These are phyloP conservation scores for Rutidosis leptorrhynchoides DNA, from an alignment of 129 eudicot genomes.

Conservation along the genomic window DNA sequence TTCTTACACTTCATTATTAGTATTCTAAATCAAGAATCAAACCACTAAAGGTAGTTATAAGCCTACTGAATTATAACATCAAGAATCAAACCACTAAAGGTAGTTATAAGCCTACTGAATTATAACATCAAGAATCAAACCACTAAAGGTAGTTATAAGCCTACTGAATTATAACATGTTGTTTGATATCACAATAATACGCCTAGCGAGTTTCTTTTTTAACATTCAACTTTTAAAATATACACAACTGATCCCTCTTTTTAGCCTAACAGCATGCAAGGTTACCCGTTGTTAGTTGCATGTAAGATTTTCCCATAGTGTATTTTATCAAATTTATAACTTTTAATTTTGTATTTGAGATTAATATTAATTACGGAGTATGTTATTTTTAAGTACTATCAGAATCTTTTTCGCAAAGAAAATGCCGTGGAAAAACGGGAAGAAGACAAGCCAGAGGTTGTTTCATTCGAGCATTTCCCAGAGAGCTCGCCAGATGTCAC, in stretches of 20 bases:
- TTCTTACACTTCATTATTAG: too few relatives aligned
- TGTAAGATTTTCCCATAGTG: background rate
- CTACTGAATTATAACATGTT: too few relatives aligned
- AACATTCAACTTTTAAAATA: background rate
- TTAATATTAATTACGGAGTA: slow-evolving; percentile 19
- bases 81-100: too few relatives aligned
- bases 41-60: too few relatives aligned
- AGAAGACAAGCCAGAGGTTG: slow-evolving; percentile 76
- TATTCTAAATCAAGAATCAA: too few relatives aligned
- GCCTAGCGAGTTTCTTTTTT: background rate
- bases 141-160: too few relatives aligned
- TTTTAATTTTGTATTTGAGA: too few relatives aligned
- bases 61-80: too few relatives aligned
- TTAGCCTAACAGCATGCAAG: background rate
- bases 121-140: too few relatives aligned
- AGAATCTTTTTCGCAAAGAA: slow-evolving; percentile 54
- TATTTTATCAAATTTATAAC: background rate
- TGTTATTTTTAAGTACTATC: background rate
- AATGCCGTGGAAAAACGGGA: slow-evolving; percentile 50
- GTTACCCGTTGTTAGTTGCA: background rate
- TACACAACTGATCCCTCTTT: background rate
- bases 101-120: too few relatives aligned
- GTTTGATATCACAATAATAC: background rate
- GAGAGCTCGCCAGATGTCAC: slow-evolving; percentile 72
- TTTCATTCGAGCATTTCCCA: slow-evolving; percentile 88